Percentiles rank a stretch among this genome's conserved stretches.
Conservation (phyloP, 1,139 yeast genomes). For the Waltiozyma sp. region DNA sequence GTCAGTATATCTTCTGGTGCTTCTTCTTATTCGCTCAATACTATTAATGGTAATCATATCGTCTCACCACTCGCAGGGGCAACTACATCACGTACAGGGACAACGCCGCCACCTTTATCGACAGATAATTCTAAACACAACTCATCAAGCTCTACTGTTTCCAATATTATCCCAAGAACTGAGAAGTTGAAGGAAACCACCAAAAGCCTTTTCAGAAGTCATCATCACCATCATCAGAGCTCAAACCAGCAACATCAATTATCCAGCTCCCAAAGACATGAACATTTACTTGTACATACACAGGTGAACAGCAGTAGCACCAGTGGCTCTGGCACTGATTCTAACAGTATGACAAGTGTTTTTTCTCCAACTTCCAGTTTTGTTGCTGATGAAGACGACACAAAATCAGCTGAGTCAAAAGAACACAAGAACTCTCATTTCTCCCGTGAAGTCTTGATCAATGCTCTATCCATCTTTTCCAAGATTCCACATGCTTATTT, state of each 20-base stretch:
- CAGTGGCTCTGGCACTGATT: not conserved
- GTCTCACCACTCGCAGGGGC: not conserved
- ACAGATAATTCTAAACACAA: not conserved
- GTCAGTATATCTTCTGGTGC: not conserved
- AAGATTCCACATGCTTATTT: slow-evolving; percentile 18
- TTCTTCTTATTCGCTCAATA: not conserved
- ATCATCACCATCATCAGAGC: slow-evolving; percentile 9
- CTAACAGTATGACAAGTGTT: not conserved
- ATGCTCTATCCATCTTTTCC: slow-evolving; percentile 17
- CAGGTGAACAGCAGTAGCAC: not conserved
- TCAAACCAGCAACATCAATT: slow-evolving; percentile 5
- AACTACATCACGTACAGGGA: not conserved
- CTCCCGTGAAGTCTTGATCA: slow-evolving; percentile 18
- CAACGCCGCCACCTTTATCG: slow-evolving; percentile 2
- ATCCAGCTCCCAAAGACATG: not conserved
- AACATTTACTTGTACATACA: not conserved
- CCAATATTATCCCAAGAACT: slow-evolving; percentile 9
- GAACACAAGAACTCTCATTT: slow-evolving; percentile 8
- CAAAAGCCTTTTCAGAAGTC: slow-evolving; percentile 14
- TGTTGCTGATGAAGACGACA: slow-evolving; percentile 6
- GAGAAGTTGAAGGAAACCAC: slow-evolving; percentile 17
- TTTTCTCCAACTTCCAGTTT: not conserved
- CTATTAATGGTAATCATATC: not conserved
- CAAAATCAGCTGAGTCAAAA: slow-evolving; percentile 9
- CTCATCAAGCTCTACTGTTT: slow-evolving; percentile 1